Conservation (phyloP, 805 yeast genomes). For the Schwanniomyces yamadae region DNA sequence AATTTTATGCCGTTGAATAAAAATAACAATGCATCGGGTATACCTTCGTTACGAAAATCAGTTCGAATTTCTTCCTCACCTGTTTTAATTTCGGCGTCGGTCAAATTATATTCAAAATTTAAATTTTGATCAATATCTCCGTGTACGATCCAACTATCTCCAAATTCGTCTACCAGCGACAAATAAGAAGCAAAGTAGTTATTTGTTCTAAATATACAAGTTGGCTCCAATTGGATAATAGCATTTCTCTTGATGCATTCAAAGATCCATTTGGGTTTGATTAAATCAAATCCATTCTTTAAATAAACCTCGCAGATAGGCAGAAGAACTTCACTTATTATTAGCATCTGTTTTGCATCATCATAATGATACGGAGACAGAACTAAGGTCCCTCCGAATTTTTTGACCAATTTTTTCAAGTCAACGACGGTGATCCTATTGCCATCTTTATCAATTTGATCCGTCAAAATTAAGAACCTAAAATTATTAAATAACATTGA, state of each 20-base stretch:
- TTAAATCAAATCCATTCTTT: constrained; percentile 53
- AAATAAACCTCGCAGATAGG: constrained; percentile 28
- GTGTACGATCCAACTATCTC: constrained; percentile 55
- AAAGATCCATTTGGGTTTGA: constrained; percentile 69
- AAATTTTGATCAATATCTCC: constrained; percentile 7
- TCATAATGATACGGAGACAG: constrained; percentile 10
- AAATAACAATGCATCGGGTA: constrained; percentile 20
- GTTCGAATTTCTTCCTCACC: constrained; percentile 10
- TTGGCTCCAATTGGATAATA: constrained; percentile 58
- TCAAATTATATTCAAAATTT: constrained; percentile 13
- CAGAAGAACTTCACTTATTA: constrained; percentile 25
- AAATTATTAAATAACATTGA: constrained; percentile 44
- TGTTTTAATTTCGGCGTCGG: constrained; percentile 11
- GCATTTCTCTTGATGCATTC: constrained; percentile 52
- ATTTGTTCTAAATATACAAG: constrained; percentile 49
- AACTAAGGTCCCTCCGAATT: constrained; percentile 51
- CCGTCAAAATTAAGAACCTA: constrained; percentile 55
- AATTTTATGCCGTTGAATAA: constrained; percentile 37
- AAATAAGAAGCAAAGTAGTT: constrained; percentile 17
- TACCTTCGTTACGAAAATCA: constrained; percentile 11
- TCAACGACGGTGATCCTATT: constrained; percentile 31
- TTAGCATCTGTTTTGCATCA: constrained; percentile 10
- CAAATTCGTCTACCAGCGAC: constrained; percentile 51
- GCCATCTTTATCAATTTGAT: constrained; percentile 31
- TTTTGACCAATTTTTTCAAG: constrained; percentile 36